Base-by-base conservation (phyloP, 164 flowering plant species). In the Amborella trichopoda region DNA sequence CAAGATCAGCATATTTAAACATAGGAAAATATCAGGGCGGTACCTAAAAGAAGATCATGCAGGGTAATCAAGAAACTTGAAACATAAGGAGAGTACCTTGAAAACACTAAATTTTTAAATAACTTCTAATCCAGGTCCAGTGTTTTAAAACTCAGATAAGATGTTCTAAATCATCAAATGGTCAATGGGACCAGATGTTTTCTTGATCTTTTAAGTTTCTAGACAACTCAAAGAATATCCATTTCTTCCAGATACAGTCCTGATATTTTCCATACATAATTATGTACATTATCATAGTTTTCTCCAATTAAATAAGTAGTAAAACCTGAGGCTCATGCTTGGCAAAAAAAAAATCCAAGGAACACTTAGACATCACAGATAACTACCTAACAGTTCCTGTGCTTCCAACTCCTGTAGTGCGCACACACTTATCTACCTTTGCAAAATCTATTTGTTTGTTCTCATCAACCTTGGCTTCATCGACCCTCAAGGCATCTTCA, bases 341-440 rank as follows among this genome's bases (percentile, higher is more conserved):
- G 10, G 2, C 14, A 27, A 12, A 42, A 42, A 42, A 36, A 3
- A 13, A 13, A 36, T 3, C 14, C 14, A 3, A 36, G 17, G 17
- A 3, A 13, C 14, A 19, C 39, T 3, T 36, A 11, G 20, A 18
- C 2, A 23, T 12, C 3, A 11, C 12, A 22, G 5, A 17, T 1
- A 39, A 42, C 53, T 52, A 71, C 84, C 85, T 75, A 2, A 80
- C 83, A 49, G 88, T 80, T 63, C 83, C 88, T 3, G 83, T 80
- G 62, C 81, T 77, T 6, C 83, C 88, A n/a, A 63, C 83, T 49
- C 79, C 88, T 0, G 83, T 77, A 3, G 88, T 80, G 11, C 81
- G 77, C 28, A 77, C 88, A 73, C 81, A 79, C 65, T 80, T 80
- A 54, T 77, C 83, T 53, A 80, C 88, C 68, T 80, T 80, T 4